Conservation (phyloP, 495 filamentous ascomycete genomes). For the Pyrenopolyporus hunteri region DNA sequence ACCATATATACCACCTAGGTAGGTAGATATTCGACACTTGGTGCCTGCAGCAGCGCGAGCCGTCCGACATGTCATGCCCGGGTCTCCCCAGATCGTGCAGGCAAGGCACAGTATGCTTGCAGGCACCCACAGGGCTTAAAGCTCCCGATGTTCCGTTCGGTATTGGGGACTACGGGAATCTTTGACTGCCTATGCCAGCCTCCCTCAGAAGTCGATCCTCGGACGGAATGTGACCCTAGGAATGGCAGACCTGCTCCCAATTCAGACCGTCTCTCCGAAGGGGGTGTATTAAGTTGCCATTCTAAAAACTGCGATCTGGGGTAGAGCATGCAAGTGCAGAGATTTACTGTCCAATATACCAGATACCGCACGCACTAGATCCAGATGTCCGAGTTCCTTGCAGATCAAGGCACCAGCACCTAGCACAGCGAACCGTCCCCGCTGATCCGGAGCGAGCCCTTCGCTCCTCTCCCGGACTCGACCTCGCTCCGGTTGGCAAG, state of each 20-base stretch:
- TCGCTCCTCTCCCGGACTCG: slow-evolving; percentile 28
- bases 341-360: slow-evolving; percentile 25
- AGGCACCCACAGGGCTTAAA: slow-evolving; percentile 32
- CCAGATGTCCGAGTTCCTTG: slow-evolving; percentile 28
- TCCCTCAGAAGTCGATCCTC: slow-evolving; percentile 20
- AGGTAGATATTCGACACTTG: slow-evolving; percentile 10
- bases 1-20: slow-evolving; percentile 10
- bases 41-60: slow-evolving; percentile 31
- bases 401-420: slow-evolving; percentile 25
- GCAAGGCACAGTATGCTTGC: slow-evolving; percentile 29
- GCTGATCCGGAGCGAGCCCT: slow-evolving; percentile 33
- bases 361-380: slow-evolving; percentile 21
- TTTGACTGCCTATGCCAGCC: slow-evolving; percentile 23
- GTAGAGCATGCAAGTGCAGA: slow-evolving; percentile 24
- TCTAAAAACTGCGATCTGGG: slow-evolving; percentile 35
- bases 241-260: slow-evolving; percentile 29
- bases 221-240: slow-evolving; percentile 36
- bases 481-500: slow-evolving; percentile 26
- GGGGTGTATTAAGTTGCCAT: slow-evolving; percentile 24
- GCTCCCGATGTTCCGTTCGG: slow-evolving; percentile 40
- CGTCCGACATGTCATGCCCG: slow-evolving; percentile 29
- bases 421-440: slow-evolving; percentile 21
- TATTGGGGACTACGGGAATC: slow-evolving; percentile 31
- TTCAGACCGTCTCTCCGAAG: slow-evolving; percentile 34
- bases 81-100: slow-evolving; percentile 28